A percentile compares a stretch with the other conserved stretches of the same genome.
Evolutionary conservation across 2,329 filamentous ascomycete species (phyloP).

Genomic region (Ophiostoma ulmi): DNA sequence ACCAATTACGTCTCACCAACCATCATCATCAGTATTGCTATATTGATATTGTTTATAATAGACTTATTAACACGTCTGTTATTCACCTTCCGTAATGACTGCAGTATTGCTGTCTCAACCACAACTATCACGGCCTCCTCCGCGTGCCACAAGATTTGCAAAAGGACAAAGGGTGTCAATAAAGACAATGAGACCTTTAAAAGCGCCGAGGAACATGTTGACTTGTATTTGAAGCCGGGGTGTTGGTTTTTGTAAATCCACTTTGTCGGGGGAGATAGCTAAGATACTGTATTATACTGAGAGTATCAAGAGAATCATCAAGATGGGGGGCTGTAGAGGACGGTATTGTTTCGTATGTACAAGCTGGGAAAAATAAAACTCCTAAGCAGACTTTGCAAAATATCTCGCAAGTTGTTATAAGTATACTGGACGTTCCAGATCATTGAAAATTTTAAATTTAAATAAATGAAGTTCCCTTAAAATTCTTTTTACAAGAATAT

Average conservation of each 20-base stretch:
- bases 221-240: not conserved
- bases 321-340: not conserved
- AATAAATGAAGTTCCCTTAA: too few species aligned
- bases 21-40: not conserved
- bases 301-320: not conserved
- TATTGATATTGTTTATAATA: not conserved
- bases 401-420: too few species aligned
- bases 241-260: constrained; percentile 4
- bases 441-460: too few species aligned
- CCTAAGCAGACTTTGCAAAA: too few species aligned
- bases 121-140: not conserved
- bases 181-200: constrained; percentile 1
- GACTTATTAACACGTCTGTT: not conserved
- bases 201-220: not conserved
- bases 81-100: not conserved
- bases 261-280: not conserved
- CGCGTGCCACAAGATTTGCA: not conserved
- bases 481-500: too few species aligned
- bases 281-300: not conserved
- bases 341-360: too few species aligned
- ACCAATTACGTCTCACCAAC: not conserved
- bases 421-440: too few species aligned
- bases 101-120: not conserved
- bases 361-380: too few species aligned
- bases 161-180: constrained; percentile 4